Conservation (phyloP, 192 early-diverging fungal genomes). For the Dissophora globulifera region DNA sequence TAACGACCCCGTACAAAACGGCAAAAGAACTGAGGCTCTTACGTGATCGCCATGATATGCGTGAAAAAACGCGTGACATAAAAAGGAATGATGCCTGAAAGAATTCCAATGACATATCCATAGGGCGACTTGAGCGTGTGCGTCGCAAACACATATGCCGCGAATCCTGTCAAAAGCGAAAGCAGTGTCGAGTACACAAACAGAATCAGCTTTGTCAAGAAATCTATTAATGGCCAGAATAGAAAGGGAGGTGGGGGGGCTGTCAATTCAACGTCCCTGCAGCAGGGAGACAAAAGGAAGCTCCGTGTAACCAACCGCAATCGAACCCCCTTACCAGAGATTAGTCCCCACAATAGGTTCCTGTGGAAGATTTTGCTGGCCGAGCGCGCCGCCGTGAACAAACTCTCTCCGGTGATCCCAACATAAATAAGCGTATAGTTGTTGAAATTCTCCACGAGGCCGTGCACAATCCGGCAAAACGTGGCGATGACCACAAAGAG, state of each 20-base stretch:
- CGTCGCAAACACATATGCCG: conserved; percentile 67
- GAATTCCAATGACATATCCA: conserved; percentile 72
- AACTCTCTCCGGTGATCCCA: conserved; percentile 76
- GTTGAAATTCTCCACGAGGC: conserved; percentile 62
- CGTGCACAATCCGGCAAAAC: conserved; percentile 51
- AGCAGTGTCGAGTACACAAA: conserved; percentile 68
- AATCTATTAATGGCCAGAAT: conserved; percentile 43
- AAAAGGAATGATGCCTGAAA: conserved; percentile 68
- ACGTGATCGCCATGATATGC: conserved; percentile 81
- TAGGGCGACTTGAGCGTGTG: conserved; percentile 66
- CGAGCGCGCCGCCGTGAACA: conserved; percentile 62
- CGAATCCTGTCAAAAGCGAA: conserved; percentile 66
- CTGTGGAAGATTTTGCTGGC: conserved; percentile 80
- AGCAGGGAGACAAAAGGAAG: not conserved
- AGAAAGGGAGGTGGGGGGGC: not conserved
- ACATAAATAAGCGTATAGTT: conserved; percentile 76
- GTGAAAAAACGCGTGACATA: conserved; percentile 76
- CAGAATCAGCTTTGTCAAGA: conserved; percentile 66
- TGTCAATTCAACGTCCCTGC: not conserved
- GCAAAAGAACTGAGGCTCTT: conserved; percentile 33
- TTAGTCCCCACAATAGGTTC: conserved; percentile 75
- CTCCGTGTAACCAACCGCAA: not conserved
- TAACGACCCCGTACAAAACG: too few relatives aligned
- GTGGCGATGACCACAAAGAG: conserved; percentile 55
- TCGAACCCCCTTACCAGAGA: conserved; percentile 58